Evolutionary conservation across 345 rosid species (phyloP), one percentile per base, ranked within the genome.

Genomic region (Gossypioides kirkii): DNA sequence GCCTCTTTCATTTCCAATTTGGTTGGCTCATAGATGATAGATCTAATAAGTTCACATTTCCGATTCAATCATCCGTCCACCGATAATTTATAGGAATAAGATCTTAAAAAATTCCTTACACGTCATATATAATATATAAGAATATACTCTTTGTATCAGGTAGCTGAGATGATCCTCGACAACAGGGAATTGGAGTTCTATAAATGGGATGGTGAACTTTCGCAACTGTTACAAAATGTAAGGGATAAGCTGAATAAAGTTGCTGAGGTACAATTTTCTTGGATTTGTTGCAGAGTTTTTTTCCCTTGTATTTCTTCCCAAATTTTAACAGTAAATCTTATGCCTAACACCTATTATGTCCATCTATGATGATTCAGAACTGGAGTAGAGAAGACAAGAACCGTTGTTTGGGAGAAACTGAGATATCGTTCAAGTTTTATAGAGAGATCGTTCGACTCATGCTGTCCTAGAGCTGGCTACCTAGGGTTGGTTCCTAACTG

Each of bases 351-450:
- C 20, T 68, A 12, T 12, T 68, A 22, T 22, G 17, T 16, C 26
- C 20, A 25, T 70, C 13, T 14, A 17, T 54, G 59, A 46, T 71
- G 73, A 36, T 53, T 28, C 88, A 91, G 97, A 80, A 82, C 62
- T 95, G 99, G 99, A 95, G 87, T 0, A 86, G 96, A 77, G 92
- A 88, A 46, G 96, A 91, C 80, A 95, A 95, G 90, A 77, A 86
- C 60, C 98, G 84, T 77, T 95, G 99, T 84, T 80, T 95, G 87
- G 97, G 88, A 73, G 99, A 95, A 87, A 95, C 97, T 0, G 92
- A 90, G 82, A 92, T 89, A 84, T 94, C 98, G 1, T 94, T 94
- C 84, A 91, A 90, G 81, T 68, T 82, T 80, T 91, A 93, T 1
- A 97, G 98, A 38, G 89, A 94, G 61, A 89, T 94, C 72, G 97